Conservation (phyloP, 2,329 filamentous ascomycete genomes). For the Microsporum canis region DNA sequence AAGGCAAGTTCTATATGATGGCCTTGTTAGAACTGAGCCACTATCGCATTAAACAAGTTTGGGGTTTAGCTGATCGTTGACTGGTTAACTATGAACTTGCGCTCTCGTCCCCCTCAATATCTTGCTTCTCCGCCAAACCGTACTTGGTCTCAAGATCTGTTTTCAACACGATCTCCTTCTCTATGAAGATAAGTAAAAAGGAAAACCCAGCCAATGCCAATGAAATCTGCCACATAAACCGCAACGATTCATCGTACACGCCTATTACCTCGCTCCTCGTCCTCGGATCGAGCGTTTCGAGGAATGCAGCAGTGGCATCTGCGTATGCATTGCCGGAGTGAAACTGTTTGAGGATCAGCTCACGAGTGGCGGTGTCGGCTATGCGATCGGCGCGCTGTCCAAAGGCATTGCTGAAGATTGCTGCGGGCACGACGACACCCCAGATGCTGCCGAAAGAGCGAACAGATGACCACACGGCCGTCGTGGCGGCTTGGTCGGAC, state of each 20-base stretch:
- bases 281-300: conserved; percentile 1
- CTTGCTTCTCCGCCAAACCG: conserved; percentile 7
- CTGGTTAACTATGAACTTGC: not conserved
- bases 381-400: conserved; percentile 4
- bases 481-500: not conserved
- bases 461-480: conserved; percentile 16
- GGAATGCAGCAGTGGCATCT: conserved; percentile 6
- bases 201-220: conserved; percentile 7
- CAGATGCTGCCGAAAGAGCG: conserved; percentile 24
- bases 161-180: conserved; percentile 5
- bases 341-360: not conserved
- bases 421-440: conserved; percentile 21
- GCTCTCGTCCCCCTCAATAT: not conserved
- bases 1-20: not conserved
- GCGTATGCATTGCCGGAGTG: conserved; percentile 7
- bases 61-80: not conserved
- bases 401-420: conserved; percentile 23
- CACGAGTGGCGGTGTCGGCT: not conserved
- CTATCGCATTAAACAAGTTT: not conserved
- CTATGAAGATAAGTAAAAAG: conserved; percentile 3
- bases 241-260: conserved; percentile 4
- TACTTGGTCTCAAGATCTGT: conserved; percentile 8
- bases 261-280: conserved; percentile 6
- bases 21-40: not conserved
- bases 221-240: conserved; percentile 7